Percentiles rank a stretch among this genome's conserved stretches.
Conservation (phyloP, 2,329 filamentous ascomycete genomes). For the Neospermospora avenae region DNA sequence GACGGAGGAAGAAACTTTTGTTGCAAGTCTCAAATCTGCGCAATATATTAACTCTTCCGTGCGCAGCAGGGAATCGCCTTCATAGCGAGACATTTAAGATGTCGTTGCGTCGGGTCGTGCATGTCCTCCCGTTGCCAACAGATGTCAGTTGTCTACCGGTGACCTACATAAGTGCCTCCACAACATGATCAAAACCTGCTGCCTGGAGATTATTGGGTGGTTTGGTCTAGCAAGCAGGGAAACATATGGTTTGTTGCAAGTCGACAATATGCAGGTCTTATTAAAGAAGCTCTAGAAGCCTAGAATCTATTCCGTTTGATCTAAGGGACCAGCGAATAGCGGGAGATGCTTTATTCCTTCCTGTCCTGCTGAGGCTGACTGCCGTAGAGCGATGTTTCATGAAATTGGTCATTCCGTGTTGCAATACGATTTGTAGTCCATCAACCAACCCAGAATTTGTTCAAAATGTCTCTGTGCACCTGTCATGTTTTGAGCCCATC, state of each 20-base stretch:
- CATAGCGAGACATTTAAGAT: slow-evolving; percentile 5
- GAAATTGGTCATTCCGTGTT: not conserved
- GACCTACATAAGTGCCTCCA: not conserved
- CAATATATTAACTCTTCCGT: slow-evolving; percentile 2
- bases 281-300: slow-evolving; percentile 4
- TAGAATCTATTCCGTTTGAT: not conserved
- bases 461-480: not conserved
- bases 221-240: not conserved
- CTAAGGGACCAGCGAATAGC: not conserved
- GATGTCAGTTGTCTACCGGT: not conserved
- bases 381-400: not conserved
- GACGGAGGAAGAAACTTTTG: not conserved
- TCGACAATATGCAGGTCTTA: slow-evolving; percentile 2
- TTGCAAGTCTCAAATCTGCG: slow-evolving; percentile 5
- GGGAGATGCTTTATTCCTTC: not conserved
- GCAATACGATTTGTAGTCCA: not conserved
- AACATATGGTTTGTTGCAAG: not conserved
- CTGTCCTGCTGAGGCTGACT: not conserved
- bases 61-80: not conserved
- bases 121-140: not conserved
- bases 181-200: not conserved
- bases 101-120: not conserved
- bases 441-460: not conserved
- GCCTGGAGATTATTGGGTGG: not conserved
- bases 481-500: not conserved